Base-by-base conservation (phyloP, 371 early-diverging fungal species). In the Rhizomucor pusillus region DNA sequence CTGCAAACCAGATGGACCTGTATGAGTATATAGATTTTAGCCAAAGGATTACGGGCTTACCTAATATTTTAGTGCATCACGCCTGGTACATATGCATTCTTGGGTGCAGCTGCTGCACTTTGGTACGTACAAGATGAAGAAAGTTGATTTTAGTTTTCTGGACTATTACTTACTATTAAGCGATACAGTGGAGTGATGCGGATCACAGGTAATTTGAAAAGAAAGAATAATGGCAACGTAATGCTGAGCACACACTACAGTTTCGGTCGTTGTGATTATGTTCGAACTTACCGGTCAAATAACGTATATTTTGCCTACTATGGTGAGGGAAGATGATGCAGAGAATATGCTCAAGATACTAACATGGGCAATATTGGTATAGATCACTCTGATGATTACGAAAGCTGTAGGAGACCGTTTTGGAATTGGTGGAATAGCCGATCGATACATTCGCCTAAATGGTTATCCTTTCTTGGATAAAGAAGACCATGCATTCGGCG, bases 231-330 rank as follows among this genome's bases (percentile, higher is more conserved):
- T n/a, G n/a, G n/a, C n/a, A n/a, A n/a, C n/a, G 10, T 25, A 45
- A 41, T 7, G 14, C 13, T 36, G 50, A 54, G 5, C 19, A n/a
- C n/a, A n/a, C n/a, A n/a, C n/a, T 25, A 37, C 57, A 77, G 90
- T 92, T 2, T 85, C 91, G 22, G 85, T 92, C 18, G 92, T 91
- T 0, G 95, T 95, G 35, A 93, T 95, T 60, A 89, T 96, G 88
- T 94, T 97, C 66, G 99, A 98, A 65, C 71, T 98, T 41, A 98
- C 99, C 0, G 97, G 97, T 7, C 92, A 92, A 6, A 71, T 95
- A 23, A 88, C 88, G 29, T 94, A 92, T 58, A 89, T 95, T 47
- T 75, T 98, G 36, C 98, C 97, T 0, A 88, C 93, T 3, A 94
- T 96, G 95, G 80, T 92, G 73, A 54, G 59, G 25, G 2, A n/a